phyloP scores from a whole-genome alignment of 805 yeast species.

The Jamesozyma piceae region DNA sequence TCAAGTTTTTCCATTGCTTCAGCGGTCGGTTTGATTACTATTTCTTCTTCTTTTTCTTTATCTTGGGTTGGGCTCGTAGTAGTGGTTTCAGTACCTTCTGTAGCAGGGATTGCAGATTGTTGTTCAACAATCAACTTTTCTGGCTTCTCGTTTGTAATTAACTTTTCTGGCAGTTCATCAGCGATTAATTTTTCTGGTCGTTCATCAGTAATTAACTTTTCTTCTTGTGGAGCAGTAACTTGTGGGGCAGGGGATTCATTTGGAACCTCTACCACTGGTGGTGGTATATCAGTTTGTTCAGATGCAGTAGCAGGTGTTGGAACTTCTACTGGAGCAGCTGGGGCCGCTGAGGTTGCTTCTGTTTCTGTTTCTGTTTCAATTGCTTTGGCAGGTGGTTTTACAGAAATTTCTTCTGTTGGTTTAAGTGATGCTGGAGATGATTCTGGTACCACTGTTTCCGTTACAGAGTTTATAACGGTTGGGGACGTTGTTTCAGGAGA shows the following conservation, averaged over 20 bases:
- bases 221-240: not conserved
- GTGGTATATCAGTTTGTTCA: too few relatives aligned
- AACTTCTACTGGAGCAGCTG: not conserved
- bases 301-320: not conserved
- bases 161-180: not conserved
- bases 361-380: not conserved
- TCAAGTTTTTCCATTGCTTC: slow-evolving; percentile 33
- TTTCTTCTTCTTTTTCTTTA: slow-evolving; percentile 6
- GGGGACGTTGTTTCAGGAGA: not conserved
- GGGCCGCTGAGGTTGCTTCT: not conserved
- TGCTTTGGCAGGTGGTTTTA: slow-evolving; percentile 4
- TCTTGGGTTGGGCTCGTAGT: not conserved
- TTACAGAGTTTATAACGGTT: slow-evolving; percentile 3
- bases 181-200: not conserved
- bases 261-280: not conserved
- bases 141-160: not conserved
- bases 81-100: not conserved
- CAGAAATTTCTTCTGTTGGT: slow-evolving; percentile 2
- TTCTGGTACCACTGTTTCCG: not conserved
- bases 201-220: not conserved
- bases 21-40: slow-evolving; percentile 29
- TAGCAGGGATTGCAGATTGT: not conserved
- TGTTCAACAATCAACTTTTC: not conserved
- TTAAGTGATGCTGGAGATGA: slow-evolving; percentile 7
- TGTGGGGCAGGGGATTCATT: not conserved